Evolutionary conservation across 257 asterid genomes (phyloP), one percentile per base, ranked within the genome.

Genomic region (Jacaranda mimosifolia): DNA sequence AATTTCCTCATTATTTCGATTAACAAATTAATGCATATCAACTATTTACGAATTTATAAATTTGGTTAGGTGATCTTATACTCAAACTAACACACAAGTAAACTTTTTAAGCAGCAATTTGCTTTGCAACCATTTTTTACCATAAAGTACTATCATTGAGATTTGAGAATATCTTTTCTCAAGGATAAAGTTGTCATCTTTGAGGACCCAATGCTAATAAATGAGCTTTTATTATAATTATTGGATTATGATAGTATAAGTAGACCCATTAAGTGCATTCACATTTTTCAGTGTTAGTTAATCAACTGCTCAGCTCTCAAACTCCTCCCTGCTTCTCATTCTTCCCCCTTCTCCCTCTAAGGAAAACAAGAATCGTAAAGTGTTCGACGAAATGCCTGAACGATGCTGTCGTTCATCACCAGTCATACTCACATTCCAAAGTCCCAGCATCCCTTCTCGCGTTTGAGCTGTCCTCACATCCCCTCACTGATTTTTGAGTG

Each of bases 341-440:
- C 42, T 35, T 5, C 4, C 70, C 64, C 21, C 48, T 13, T 19
- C 78, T 26, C 18, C 7, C 17, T 6, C 10, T n/a, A 57, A 51
- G 21, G 51, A 9, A 12, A 36, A 4, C 3, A 38, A 3, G 2
- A 15, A 45, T 12, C 69, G 8, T 82, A 17, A 19, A 49, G 57
- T 85, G 86, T 77, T 90, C 79, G 90, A 85, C 82, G 97, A 90
- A 93, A 93, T 95, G 99, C 97, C 97, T 87, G 86, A 86, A 81
- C 79, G 81, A 91, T 96, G 98, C 83, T 84, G 74, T 81, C 91
- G 18, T 83, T 88, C 83, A 87, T 70, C 68, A 68, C 69, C 19
- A 35, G 70, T 63, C 82, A 80, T 26, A 42, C 66, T 74, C 80
- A 67, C 77, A 48, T 72, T 15, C 57, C 87, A 9, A 63, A 26